Conservation (phyloP, 2,329 filamentous ascomycete genomes). For the Apiospora koreana region DNA sequence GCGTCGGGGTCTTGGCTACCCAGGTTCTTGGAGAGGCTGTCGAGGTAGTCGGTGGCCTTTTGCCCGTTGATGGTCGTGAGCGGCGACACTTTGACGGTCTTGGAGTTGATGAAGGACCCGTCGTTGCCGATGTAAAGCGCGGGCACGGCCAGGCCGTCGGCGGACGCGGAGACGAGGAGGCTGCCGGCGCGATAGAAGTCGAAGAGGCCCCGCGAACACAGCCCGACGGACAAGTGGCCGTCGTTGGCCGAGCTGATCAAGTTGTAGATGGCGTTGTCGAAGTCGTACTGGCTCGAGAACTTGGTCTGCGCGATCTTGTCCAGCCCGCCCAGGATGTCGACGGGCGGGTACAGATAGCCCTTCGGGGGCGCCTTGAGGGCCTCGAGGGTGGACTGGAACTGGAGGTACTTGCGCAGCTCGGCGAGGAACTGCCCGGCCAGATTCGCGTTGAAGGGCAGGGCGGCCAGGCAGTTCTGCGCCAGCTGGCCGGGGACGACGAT, state of each 20-base stretch:
- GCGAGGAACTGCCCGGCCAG: background rate
- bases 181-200: background rate
- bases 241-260: background rate
- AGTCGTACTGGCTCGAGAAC: background rate
- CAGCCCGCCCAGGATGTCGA: background rate
- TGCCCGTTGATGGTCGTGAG: background rate
- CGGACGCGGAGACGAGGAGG: background rate
- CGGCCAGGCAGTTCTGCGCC: background rate
- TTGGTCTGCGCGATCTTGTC: background rate
- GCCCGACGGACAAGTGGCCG: background rate
- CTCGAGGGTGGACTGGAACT: background rate
- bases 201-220: background rate
- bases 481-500: background rate
- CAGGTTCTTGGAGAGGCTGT: background rate
- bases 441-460: background rate
- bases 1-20: background rate
- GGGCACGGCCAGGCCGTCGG: background rate
- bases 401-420: background rate
- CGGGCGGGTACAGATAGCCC: background rate
- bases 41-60: background rate
- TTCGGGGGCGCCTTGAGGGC: background rate
- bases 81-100: background rate
- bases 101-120: background rate
- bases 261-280: background rate
- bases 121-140: background rate